A percentile compares a stretch with the other conserved stretches of the same genome.
Evolutionary conservation across 352 stramenopile species (phyloP).

Genomic region (Globisporangium heterothallicum): DNA sequence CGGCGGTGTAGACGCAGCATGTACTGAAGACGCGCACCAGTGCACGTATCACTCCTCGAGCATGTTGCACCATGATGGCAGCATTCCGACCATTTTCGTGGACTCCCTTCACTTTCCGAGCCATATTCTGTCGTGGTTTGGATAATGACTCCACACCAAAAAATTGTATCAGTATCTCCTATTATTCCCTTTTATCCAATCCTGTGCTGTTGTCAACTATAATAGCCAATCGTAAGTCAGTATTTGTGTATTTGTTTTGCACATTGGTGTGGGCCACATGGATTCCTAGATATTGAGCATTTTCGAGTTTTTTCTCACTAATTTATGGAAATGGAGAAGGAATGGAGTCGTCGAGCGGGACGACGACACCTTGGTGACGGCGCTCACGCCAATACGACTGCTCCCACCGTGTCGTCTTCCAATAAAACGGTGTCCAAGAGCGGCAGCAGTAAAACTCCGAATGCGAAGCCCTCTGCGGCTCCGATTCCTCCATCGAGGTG

Average conservation of each 20-base stretch:
- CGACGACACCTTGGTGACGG: conserved; percentile 1
- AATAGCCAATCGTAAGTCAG: neutral
- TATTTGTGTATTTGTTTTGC: neutral
- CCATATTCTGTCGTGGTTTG: conserved; percentile 6
- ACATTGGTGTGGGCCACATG: conserved; percentile 3
- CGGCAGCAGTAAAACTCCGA: neutral
- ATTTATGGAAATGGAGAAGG: conserved; percentile 12
- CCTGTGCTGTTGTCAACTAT: neutral
- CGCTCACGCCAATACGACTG: neutral
- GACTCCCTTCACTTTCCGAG: conserved; percentile 8
- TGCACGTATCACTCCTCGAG: neutral
- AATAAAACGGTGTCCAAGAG: conserved; percentile 16
- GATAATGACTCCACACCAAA: neutral
- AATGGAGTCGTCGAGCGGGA: conserved; percentile 13
- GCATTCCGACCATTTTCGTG: neutral
- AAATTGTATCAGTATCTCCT: conserved; percentile 11
- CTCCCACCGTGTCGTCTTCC: conserved; percentile 13
- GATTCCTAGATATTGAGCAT: neutral
- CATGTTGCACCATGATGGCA: neutral
- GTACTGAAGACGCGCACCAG: conserved; percentile 19
- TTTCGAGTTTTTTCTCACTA: neutral
- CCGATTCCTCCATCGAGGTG: conserved; percentile 37
- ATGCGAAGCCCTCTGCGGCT: conserved; percentile 1
- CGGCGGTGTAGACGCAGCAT: conserved; percentile 29
- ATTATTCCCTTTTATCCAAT: conserved; percentile 14